Conservation (phyloP, 2,329 filamentous ascomycete genomes). For the Trichoderma sp. region DNA sequence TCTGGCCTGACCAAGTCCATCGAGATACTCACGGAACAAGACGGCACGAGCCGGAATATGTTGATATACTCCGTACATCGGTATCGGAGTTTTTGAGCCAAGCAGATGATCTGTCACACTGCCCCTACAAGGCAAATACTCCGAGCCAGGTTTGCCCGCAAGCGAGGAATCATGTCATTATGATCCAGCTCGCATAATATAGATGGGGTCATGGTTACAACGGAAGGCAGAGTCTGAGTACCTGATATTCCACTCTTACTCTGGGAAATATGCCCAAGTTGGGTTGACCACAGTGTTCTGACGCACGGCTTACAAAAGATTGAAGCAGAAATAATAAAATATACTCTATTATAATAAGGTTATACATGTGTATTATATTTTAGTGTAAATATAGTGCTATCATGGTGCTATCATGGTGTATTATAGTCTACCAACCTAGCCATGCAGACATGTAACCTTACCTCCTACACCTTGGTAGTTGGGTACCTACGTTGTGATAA, state of each 20-base stretch:
- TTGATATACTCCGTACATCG: not conserved
- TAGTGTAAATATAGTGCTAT: too few species aligned
- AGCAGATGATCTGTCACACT: constrained; percentile 1
- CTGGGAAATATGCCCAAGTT: not conserved
- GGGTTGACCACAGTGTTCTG: not conserved
- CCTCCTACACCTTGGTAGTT: too few species aligned
- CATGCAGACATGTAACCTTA: too few species aligned
- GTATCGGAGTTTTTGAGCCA: not conserved
- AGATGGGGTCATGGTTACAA: not conserved
- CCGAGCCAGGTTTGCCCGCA: not conserved
- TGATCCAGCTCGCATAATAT: not conserved
- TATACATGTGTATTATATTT: too few species aligned
- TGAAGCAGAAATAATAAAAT: not conserved
- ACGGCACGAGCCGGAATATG: not conserved
- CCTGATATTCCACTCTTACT: not conserved
- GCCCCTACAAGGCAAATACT: not conserved
- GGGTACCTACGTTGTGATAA: too few species aligned
- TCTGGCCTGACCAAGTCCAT: not conserved
- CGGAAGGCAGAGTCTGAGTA: not conserved
- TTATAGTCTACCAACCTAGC: too few species aligned
- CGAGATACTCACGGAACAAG: not conserved
- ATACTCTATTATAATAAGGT: not conserved
- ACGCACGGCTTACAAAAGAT: not conserved
- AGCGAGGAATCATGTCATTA: not conserved
- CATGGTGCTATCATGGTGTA: too few species aligned